phyloP scores from a whole-genome alignment of 352 stramenopile genomes.

The Phytopythium boreale region DNA sequence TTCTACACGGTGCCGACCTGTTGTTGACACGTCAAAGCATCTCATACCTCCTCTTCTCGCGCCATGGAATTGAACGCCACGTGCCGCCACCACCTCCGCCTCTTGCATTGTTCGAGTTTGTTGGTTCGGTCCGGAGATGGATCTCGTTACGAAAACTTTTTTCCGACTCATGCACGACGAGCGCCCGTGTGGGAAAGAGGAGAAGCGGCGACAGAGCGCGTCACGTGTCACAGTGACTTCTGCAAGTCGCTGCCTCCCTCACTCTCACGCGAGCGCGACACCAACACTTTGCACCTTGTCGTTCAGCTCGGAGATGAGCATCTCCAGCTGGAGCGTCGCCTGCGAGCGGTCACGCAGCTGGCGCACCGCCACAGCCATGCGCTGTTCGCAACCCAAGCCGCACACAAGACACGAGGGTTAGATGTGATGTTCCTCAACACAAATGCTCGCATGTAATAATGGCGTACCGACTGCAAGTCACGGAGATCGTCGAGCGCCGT shows the following conservation, averaged over 20 bases:
- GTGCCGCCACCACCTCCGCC: background rate
- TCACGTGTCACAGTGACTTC: too few species aligned
- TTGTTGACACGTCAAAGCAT: background rate
- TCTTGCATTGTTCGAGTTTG: slow-evolving; percentile 5
- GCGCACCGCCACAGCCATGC: slow-evolving; percentile 44
- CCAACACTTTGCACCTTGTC: slow-evolving; percentile 71
- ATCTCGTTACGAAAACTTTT: slow-evolving; percentile 5
- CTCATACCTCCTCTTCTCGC: too few species aligned
- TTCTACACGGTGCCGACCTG: background rate
- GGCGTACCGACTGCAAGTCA: slow-evolving; percentile 45
- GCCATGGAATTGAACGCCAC: background rate
- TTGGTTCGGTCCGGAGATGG: background rate
- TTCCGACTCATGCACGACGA: slow-evolving; percentile 2
- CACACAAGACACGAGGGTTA: slow-evolving; percentile 5
- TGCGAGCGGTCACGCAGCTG: slow-evolving; percentile 63
- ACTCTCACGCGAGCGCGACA: slow-evolving; percentile 41
- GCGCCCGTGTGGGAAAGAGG: background rate
- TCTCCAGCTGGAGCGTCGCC: slow-evolving; percentile 52
- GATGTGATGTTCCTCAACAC: background rate
- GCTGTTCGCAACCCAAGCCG: slow-evolving; percentile 11
- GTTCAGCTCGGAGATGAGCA: slow-evolving; percentile 58
- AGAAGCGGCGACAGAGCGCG: background rate
- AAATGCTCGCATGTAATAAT: background rate
- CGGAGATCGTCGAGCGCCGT: slow-evolving; percentile 62
- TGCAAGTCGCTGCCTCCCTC: too few species aligned